These are phyloP conservation scores for Sindora glabra DNA, from an alignment of 306 rosid species.

Conservation along the genomic window DNA sequence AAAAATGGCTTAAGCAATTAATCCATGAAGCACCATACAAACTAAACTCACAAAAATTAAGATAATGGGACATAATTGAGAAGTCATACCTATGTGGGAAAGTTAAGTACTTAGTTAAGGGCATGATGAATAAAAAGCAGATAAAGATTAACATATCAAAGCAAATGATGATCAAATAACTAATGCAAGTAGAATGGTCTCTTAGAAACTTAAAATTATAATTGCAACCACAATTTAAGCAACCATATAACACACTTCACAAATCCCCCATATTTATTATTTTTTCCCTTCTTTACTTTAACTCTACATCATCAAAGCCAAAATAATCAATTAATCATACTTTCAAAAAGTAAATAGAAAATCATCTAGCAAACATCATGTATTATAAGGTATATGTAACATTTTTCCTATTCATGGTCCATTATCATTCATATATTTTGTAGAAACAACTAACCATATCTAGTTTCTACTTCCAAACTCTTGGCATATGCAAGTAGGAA, in stretches of 20 bases:
- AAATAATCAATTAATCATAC: constrained; percentile 1
- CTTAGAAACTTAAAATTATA: constrained; percentile 12
- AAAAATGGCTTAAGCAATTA: too few relatives aligned
- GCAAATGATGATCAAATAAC: constrained; percentile 29
- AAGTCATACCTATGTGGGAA: constrained; percentile 60
- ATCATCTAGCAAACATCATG: background rate
- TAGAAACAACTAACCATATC: too few relatives aligned
- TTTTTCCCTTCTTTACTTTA: background rate
- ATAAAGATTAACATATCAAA: constrained; percentile 33
- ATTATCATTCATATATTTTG: too few relatives aligned
- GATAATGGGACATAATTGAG: background rate
- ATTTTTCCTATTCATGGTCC: too few relatives aligned
- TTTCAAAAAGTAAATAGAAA: background rate
- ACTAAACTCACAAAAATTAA: too few relatives aligned
- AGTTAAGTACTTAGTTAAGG: constrained; percentile 68
- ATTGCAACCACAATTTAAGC: constrained; percentile 13
- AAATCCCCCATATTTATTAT: constrained; percentile 30
- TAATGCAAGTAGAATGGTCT: constrained; percentile 44
- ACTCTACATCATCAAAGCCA: constrained; percentile 8
- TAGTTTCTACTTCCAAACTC: too few relatives aligned
- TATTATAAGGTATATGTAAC: background rate
- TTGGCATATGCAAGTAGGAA: too few relatives aligned
- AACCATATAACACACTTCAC: constrained; percentile 42
- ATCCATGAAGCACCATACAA: background rate
- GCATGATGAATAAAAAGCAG: constrained; percentile 32